Base-by-base conservation (phyloP, 192 early-diverging fungal genomes). In the Podila verticillata region DNA sequence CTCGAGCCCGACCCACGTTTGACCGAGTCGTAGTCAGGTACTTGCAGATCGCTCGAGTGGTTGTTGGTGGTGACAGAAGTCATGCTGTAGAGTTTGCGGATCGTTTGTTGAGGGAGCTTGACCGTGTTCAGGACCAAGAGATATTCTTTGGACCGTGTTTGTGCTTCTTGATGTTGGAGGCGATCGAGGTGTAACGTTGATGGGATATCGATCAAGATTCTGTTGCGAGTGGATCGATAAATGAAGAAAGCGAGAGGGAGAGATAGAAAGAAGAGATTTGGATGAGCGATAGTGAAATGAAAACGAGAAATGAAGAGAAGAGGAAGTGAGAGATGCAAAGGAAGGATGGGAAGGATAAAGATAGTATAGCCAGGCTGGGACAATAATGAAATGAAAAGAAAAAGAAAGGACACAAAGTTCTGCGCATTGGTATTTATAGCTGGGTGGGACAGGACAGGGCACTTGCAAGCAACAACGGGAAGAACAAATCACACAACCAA, bases 41-140 rank as follows among this genome's bases (percentile, higher is more conserved):
- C 51, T 24, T 54, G 44, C 20, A 72, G 8, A 57, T 80, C 75
- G 7, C 69, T 70, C n/a, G 69, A 64, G 22, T 72, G 20, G 22
- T 26, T n/a, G 51, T 26, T 5, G 20, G 51, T 78, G 35, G 67
- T 35, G 39, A 80, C 70, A 5, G 75, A 80, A 1, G 75, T 80
- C 75, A 80, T 80, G 56, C 60, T 72, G 61, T 80, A 36, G 2
- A 80, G 69, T 80, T 80, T 80, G 65, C 71, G 71, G 70, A 80
- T 72, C 19, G 75, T 36, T 29, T 80, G 69, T 57, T 80, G 51
- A 1, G 75, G 75, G 26, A 80, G 34, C 75, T 80, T 80, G 75
- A 80, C 75, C 7, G 75, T 72, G 65, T 80, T 80, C 20, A 80
- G 61, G 26, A 70, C 75, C 48, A 65, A 36, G 69, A 80, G 66